Evolutionary conservation across 441 rosid species (phyloP).

Genomic region (Corymbia citriodora): DNA sequence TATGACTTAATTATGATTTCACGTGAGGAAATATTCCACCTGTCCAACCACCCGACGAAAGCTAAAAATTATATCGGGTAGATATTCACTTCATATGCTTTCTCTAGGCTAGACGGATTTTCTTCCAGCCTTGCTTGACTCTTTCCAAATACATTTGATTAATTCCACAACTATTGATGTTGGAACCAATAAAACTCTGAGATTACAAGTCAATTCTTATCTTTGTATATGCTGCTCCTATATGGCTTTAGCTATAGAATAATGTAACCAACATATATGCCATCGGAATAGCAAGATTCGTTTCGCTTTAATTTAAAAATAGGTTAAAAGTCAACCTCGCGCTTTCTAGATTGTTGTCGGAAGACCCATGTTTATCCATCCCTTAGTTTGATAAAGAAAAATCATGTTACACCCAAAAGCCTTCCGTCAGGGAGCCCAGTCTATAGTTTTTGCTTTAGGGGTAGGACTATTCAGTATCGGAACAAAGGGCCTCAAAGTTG

Average conservation of each 20-base stretch:
- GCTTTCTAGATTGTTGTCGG: neutral
- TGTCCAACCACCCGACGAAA: neutral
- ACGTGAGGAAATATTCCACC: neutral
- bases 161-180: neutral
- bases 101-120: neutral
- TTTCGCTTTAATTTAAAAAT: accelerated
- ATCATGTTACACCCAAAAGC: too few species aligned
- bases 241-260: neutral
- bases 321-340: neutral
- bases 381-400: too few species aligned
- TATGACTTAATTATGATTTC: neutral
- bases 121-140: neutral
- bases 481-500: neutral
- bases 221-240: neutral
- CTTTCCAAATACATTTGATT: neutral
- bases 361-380: accelerated
- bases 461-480: neutral
- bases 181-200: accelerated
- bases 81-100: neutral
- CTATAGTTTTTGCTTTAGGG: accelerated
- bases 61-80: neutral
- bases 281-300: neutral
- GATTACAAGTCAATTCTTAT: neutral
- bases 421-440: too few species aligned
- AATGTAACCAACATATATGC: neutral